These are phyloP conservation scores for Podaxis mareebaensis DNA, from an alignment of 768 basidiomycete genomes.

Conservation along the genomic window DNA sequence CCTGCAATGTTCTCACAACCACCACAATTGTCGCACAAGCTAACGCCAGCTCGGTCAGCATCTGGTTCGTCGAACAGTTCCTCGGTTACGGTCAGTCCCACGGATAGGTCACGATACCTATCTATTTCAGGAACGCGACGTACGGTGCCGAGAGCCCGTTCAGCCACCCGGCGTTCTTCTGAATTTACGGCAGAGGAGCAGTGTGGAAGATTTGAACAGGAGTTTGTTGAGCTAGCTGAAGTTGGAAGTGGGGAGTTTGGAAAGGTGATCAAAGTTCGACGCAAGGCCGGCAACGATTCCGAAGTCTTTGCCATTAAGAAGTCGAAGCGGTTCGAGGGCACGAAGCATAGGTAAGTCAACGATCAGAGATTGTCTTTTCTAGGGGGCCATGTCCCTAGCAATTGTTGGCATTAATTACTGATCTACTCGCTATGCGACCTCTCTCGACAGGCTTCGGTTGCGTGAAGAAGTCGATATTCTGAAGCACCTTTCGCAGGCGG, in stretches of 20 bases:
- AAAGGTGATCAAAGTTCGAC: constrained; percentile 81
- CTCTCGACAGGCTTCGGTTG: constrained; percentile 64
- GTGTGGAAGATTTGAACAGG: constrained; percentile 71
- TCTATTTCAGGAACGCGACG: constrained; percentile 25
- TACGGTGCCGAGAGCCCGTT: constrained; percentile 23
- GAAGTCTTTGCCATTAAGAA: constrained; percentile 88
- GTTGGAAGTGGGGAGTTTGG: constrained; percentile 94
- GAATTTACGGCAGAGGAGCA: constrained; percentile 49
- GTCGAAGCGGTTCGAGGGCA: constrained; percentile 89
- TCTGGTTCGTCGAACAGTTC: constrained; percentile 63
- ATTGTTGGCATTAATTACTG: constrained; percentile 12
- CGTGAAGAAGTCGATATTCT: constrained; percentile 95
- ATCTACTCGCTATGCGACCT: constrained; percentile 15
- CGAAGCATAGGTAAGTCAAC: constrained; percentile 76
- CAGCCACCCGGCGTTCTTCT: constrained; percentile 33
- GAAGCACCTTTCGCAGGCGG: constrained; percentile 60
- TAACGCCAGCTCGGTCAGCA: constrained; percentile 42
- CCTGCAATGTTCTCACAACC: constrained; percentile 32
- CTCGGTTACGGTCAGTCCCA: constrained; percentile 46
- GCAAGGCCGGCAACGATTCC: constrained; percentile 55
- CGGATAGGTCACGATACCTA: constrained; percentile 31
- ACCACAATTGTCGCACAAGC: constrained; percentile 1
- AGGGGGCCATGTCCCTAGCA: constrained; percentile 16
- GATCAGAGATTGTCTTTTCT: constrained; percentile 18
- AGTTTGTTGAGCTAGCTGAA: constrained; percentile 78